phyloP scores from a whole-genome alignment of 176 grass and related monocot genomes.

The Avena eriantha region DNA sequence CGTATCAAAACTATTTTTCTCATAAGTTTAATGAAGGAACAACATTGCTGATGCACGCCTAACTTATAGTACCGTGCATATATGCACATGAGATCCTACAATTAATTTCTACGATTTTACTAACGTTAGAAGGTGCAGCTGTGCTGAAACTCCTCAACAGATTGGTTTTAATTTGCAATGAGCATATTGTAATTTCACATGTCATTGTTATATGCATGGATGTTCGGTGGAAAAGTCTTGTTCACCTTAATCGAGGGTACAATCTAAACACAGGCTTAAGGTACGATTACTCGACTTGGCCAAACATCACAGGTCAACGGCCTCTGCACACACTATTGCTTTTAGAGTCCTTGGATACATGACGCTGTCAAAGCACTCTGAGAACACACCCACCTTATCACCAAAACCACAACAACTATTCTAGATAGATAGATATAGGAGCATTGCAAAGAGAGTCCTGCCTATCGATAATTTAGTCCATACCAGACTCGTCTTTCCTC shows the following conservation, averaged over 20 bases:
- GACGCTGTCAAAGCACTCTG: too few species aligned
- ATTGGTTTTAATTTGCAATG: not conserved
- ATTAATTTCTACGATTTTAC: not conserved
- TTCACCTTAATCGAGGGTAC: not conserved
- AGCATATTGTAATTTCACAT: not conserved
- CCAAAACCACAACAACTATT: too few species aligned
- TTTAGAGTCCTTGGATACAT: too few species aligned
- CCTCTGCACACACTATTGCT: too few species aligned
- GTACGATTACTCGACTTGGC: too few species aligned
- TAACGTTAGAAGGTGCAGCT: not conserved
- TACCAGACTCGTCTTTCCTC: too few species aligned
- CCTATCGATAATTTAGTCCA: too few species aligned
- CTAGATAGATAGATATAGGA: too few species aligned
- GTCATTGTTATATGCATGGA: not conserved
- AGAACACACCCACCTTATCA: too few species aligned
- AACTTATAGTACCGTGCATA: not conserved
- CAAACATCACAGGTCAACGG: too few species aligned
- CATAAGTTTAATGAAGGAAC: not conserved
- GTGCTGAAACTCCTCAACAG: not conserved
- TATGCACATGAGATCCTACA: not conserved
- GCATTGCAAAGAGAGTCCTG: too few species aligned
- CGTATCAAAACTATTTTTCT: not conserved
- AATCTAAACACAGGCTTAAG: not conserved
- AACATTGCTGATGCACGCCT: not conserved
- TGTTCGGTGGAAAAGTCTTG: not conserved